A percentile compares a stretch with the other conserved stretches of the same genome.
phyloP scores from a whole-genome alignment of 192 early-diverging fungal species.

The Coemansia sp. region DNA sequence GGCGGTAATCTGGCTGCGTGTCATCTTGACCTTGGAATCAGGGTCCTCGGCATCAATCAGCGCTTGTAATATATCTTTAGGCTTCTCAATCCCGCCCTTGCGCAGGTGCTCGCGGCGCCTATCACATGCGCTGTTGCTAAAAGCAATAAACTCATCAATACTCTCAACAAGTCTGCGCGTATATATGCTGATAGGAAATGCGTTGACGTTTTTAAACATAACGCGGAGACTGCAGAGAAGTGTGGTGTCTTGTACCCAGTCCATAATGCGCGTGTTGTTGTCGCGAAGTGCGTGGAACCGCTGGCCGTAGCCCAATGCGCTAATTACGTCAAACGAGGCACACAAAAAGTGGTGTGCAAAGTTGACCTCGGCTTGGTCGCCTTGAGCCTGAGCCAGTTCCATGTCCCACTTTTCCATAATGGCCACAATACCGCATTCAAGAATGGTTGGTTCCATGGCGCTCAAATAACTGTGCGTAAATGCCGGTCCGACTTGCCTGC shows the following conservation, averaged over 20 bases:
- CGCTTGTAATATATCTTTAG: slow-evolving; percentile 47
- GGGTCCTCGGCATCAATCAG: slow-evolving; percentile 44
- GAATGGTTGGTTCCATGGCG: slow-evolving; percentile 36
- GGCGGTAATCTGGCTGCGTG: slow-evolving; percentile 23
- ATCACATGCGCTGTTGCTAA: slow-evolving; percentile 12
- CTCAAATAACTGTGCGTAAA: slow-evolving; percentile 25
- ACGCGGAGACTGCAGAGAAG: slow-evolving; percentile 7
- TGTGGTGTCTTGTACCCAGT: slow-evolving; percentile 24
- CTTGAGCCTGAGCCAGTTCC: background rate
- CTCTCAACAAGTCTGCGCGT: slow-evolving; percentile 12
- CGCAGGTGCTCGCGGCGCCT: slow-evolving; percentile 12
- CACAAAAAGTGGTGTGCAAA: slow-evolving; percentile 27
- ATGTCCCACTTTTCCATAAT: slow-evolving; percentile 34
- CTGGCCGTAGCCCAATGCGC: slow-evolving; percentile 39
- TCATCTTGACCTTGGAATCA: slow-evolving; percentile 38
- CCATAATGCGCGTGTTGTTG: slow-evolving; percentile 18
- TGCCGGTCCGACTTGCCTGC: slow-evolving; percentile 30
- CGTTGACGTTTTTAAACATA: slow-evolving; percentile 1
- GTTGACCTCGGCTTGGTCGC: slow-evolving; percentile 12
- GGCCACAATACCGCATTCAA: slow-evolving; percentile 24
- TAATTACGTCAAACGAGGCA: slow-evolving; percentile 35
- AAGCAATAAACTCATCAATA: slow-evolving; percentile 23
- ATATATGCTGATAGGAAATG: slow-evolving; percentile 15
- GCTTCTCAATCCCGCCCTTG: slow-evolving; percentile 14
- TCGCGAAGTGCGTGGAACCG: slow-evolving; percentile 29